These are phyloP conservation scores for Marasmius fiardii DNA, from an alignment of 1,284 basidiomycete genomes.

Conservation along the genomic window DNA sequence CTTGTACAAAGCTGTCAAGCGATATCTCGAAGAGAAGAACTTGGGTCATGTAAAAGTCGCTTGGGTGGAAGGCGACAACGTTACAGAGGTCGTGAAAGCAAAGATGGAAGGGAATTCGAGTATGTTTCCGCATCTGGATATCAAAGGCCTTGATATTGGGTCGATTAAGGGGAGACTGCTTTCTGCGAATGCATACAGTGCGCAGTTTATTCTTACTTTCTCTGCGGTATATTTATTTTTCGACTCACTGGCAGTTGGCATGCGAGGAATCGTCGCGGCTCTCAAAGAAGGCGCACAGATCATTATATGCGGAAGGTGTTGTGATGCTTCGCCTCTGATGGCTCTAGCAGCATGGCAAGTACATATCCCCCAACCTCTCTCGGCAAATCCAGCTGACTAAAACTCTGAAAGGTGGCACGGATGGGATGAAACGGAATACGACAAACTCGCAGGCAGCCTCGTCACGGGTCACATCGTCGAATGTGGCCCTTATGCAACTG, in stretches of 20 bases:
- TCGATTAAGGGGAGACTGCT: conserved; percentile 3
- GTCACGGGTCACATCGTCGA: conserved; percentile 21
- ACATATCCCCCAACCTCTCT: neutral
- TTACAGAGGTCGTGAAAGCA: conserved; percentile 10
- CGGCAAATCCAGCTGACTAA: neutral
- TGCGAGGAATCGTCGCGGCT: conserved; percentile 20
- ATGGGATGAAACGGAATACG: conserved; percentile 19
- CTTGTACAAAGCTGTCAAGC: conserved; percentile 15
- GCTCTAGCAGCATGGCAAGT: conserved; percentile 18
- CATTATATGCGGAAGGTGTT: conserved; percentile 20
- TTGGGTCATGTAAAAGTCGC: conserved; percentile 16
- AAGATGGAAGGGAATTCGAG: neutral
- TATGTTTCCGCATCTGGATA: conserved; percentile 8
- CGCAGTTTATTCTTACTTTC: neutral
- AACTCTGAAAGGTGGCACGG: conserved; percentile 16
- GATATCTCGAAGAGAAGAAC: conserved; percentile 13
- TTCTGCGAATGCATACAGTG: conserved; percentile 19
- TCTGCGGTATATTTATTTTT: too few relatives aligned
- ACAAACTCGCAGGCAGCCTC: conserved; percentile 19
- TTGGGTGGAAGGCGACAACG: conserved; percentile 22
- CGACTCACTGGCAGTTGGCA: conserved; percentile 10
- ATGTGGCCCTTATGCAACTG: conserved; percentile 21
- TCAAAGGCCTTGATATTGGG: conserved; percentile 13
- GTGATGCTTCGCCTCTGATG: conserved; percentile 20
- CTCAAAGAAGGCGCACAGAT: conserved; percentile 19